Conservation (phyloP, 2,329 filamentous ascomycete species). For the Volutella citrinella region DNA sequence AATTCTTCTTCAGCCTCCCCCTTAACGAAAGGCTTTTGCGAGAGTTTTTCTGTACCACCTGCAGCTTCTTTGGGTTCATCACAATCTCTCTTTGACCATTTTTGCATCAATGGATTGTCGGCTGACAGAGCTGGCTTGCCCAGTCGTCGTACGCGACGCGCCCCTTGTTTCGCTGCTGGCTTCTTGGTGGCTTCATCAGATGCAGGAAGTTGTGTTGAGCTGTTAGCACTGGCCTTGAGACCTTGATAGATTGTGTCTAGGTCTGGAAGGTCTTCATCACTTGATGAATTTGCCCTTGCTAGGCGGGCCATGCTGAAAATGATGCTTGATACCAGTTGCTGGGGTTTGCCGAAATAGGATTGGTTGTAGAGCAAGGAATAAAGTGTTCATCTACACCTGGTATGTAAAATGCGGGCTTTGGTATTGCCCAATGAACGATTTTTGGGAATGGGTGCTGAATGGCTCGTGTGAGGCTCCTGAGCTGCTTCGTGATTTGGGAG, state of each 20-base stretch:
- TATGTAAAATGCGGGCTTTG: no score
- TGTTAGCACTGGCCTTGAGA: constrained; percentile 13
- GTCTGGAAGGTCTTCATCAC: constrained; percentile 43
- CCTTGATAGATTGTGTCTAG: constrained; percentile 29
- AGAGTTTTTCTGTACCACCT: no score
- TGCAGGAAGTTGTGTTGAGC: constrained; percentile 8
- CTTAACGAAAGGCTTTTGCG: no score
- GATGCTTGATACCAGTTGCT: no score
- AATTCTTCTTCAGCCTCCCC: constrained; percentile 4
- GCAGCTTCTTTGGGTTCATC: constrained; percentile 3
- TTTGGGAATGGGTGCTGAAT: no score
- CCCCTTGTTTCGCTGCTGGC: constrained; percentile 19
- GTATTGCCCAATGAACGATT: no score
- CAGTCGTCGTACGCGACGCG: constrained; percentile 30
- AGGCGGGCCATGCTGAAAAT: constrained; percentile 26
- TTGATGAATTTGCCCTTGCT: constrained; percentile 27
- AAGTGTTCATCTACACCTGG: no score
- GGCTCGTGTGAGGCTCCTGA: no score
- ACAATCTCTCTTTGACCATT: constrained; percentile 17
- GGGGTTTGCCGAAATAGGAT: no score
- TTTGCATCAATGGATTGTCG: constrained; percentile 30
- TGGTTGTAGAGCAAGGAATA: no score
- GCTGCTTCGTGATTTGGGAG: no score
- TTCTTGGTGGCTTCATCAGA: constrained; percentile 18
- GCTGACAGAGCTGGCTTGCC: constrained; percentile 17